Evolutionary conservation across 176 grass and related monocot genomes (phyloP), one percentile per base, ranked within the genome.

Genomic region (Avena atlantica): DNA sequence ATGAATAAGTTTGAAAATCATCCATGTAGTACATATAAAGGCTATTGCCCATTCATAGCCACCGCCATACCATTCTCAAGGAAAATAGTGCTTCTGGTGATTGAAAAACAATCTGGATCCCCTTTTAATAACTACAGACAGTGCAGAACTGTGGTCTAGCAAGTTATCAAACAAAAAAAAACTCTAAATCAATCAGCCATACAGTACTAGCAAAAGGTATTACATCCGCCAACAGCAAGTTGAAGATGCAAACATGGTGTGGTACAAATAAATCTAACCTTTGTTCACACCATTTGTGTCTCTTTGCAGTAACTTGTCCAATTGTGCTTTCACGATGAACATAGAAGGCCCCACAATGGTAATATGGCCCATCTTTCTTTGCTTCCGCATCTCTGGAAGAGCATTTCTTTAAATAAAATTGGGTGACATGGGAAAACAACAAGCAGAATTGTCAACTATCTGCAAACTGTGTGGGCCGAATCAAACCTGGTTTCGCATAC

Each of bases 351-450:
- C 97, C 78, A 99, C 94, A 84, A 99, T 96, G 68, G 97, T 96
- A 87, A 96, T 93, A 86, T 94, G 97, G 45, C 97, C 94, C 92
- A 96, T 93, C 87, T 99, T 99, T 68, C 91, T 90, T 87, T 94
- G 90, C 72, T 94, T 96, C 31, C 91, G 86, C 74, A 96, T 96
- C 57, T 94, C 94, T 96, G 82, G 65, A 85, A 93, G 44, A 88
- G 90, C 8, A 85, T 74, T 40, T 85, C 27, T 78, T 47, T 17
- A 31, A 76, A 53, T 23, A 69, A 63, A 19, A 80, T 58, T 88
- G 76, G 9, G 61, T 75, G 16, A 44, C 9, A 90, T 81, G 45
- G 61, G 10, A 83, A 63, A 44, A 8, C 45, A 87, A 90, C 12
- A 85, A 84, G 52, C 15, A 81, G 1, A 11, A 34, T 70, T 69